Base-by-base conservation (phyloP, 495 filamentous ascomycete species). In the Aspergillus ostianus region DNA sequence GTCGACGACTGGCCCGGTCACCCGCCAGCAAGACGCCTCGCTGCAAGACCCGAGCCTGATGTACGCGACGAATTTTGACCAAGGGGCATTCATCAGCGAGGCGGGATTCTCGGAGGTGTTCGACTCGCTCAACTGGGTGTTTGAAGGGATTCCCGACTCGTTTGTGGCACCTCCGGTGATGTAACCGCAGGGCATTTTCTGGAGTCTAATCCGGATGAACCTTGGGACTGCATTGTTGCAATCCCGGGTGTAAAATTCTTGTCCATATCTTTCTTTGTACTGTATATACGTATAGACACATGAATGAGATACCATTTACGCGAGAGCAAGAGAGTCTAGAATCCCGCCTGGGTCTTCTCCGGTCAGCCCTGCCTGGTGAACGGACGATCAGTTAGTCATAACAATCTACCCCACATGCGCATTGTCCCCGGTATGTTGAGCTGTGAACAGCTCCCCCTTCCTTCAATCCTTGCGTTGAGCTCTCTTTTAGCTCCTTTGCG, bases 91-190 rank as follows among this genome's bases (percentile, higher is more conserved):
- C 46, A 74, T 80, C 59, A 74, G 68, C 51, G 77, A 80, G 58
- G 70, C 73, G 27, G 76, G 77, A 0, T 80, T 80, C 49, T 80
- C 77, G 0, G 77, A 80, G 53, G 75, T 80, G 0, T 80, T 80
- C 51, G 77, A 80, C 58, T 78, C 76, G 1, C 65, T 80, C 13
- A 80, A 80, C 49, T 80, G 77, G 77, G 77, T 80, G 10, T 80
- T 80, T 65, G 77, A 80, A 10, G 77, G 77, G 6, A 71, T 79
- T 46, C 77, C 77, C 0, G 76, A 80, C 49, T 72, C 70, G 6
- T 77, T 78, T 59, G 71, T 73, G 45, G 73, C 72, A 17, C 73
- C 76, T n/a, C 71, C 74, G 18, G 64, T 76, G 30, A 61, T 78
- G 48, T 80, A 70, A 27, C 20, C 45, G 4, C 47, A 7, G 23